phyloP scores from a whole-genome alignment of 208 protist genomes.

The Lotmaria passim region DNA sequence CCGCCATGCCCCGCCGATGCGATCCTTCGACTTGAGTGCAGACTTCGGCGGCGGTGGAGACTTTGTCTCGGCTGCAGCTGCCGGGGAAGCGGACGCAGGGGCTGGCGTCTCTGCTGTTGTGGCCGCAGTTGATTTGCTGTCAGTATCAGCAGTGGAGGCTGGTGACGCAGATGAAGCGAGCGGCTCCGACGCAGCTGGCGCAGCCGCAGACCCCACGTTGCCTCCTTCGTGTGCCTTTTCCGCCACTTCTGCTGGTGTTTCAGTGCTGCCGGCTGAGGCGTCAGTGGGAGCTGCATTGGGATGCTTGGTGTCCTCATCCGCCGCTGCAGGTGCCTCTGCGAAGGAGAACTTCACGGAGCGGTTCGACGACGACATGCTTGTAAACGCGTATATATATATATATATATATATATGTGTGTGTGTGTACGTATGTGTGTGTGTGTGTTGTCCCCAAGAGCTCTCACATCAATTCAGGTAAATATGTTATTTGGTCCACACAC shows the following conservation, averaged over 20 bases:
- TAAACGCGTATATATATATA: background rate
- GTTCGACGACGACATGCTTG: background rate
- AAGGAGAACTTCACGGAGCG: slow-evolving; percentile 44
- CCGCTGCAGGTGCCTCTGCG: slow-evolving; percentile 8
- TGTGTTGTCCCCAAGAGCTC: too few relatives aligned
- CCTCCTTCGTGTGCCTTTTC: background rate
- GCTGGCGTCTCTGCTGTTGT: background rate
- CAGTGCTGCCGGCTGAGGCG: background rate
- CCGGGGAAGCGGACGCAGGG: background rate
- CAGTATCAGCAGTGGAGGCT: background rate
- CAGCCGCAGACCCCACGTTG: background rate
- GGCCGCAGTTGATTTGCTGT: background rate
- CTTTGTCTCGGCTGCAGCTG: background rate
- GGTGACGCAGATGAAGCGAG: background rate
- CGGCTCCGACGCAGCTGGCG: background rate
- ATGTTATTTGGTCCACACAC: too few relatives aligned
- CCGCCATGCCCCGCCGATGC: slow-evolving; percentile 42
- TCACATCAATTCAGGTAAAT: too few relatives aligned
- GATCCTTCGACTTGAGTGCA: slow-evolving; percentile 45
- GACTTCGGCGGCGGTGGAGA: slow-evolving; percentile 20
- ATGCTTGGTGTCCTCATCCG: too few relatives aligned
- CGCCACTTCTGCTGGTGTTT: background rate
- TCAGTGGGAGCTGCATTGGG: background rate
- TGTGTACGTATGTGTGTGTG: background rate
- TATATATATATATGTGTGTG: background rate